Evolutionary conservation across 306 rosid species (phyloP).

Genomic region (Gynostemma pentaphyllum): DNA sequence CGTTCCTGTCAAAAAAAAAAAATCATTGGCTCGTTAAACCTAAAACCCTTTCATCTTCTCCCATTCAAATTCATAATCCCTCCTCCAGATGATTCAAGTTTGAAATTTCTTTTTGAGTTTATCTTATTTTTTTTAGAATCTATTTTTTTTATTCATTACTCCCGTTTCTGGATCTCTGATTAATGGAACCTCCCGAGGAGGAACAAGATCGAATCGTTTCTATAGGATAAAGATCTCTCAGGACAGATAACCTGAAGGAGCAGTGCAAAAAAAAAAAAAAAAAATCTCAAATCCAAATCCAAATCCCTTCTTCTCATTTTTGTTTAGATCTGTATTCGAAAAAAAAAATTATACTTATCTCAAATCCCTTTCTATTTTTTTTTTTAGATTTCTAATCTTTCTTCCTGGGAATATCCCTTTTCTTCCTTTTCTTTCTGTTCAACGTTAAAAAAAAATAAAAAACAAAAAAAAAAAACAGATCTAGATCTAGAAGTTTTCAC

Average conservation of each 20-base stretch:
- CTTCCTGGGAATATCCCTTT: too few species aligned
- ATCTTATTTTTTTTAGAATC: not conserved
- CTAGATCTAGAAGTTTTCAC: too few species aligned
- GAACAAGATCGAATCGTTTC: constrained; percentile 34
- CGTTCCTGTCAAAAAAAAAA: not conserved
- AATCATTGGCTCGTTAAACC: constrained; percentile 4
- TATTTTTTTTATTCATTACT: not conserved
- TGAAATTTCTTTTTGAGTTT: not conserved
- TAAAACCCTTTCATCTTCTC: constrained; percentile 18
- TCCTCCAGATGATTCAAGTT: not conserved
- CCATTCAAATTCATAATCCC: constrained; percentile 2
- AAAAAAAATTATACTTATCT: too few species aligned
- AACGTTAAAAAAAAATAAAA: too few species aligned
- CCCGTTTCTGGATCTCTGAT: constrained; percentile 20
- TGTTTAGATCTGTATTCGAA: too few species aligned
- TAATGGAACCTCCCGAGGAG: constrained; percentile 29
- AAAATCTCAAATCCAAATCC: too few species aligned
- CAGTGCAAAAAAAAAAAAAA: too few species aligned
- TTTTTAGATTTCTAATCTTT: too few species aligned
- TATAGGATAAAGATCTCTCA: constrained; percentile 41
- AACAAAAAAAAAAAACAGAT: too few species aligned
- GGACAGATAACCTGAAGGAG: constrained; percentile 24
- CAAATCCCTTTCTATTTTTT: too few species aligned
- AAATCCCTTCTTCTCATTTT: too few species aligned
- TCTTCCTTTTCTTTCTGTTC: too few species aligned